Base-by-base conservation (phyloP, 2,329 filamentous ascomycete species). In the Trichophyton rubrum region DNA sequence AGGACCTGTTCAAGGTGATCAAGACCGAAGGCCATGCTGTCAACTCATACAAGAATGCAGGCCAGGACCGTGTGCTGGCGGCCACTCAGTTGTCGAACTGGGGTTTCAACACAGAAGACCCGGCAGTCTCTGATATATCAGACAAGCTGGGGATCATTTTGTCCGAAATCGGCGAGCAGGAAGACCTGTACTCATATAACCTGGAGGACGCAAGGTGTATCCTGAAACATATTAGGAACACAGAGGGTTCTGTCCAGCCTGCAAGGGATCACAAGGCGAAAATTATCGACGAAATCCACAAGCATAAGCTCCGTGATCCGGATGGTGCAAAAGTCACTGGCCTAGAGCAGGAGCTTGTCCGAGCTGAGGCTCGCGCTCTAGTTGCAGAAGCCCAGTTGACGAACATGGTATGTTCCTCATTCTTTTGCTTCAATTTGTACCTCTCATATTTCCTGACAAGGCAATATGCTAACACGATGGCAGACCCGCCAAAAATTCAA, bases 321-420 rank as follows among this genome's bases (percentile, higher is more conserved):
- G 84, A 88, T 71, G 95, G 87, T 70, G 80, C 88, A 33, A 88
- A 85, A 71, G 78, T 97, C 60, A 85, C 90, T 40, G 87, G 87
- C 22, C 81, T 97, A 59, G 93, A 99, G 79, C 93, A 99, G 78
- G 93, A 97, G 79, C 85, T 99, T 59, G 91, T 99, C 59, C 82
- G 93, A 66, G 91, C 92, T 24, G 93, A 99, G 79, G 93, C 93
- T 2, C 91, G 97, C 79, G 95, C 90, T 69, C 77, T 99, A 62
- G 93, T 99, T 57, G 93, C 93, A 1, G 93, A 99, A 76, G 93
- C 93, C 22, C 93, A 99, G 75, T 80, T 99, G 73, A 92, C 88
- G 70, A 99, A 99, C 73, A 85, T 96, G 67, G 90, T 95, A 78
- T 63, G 86, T 81, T 11, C 15, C 41, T 41, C 47, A 13, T 15